Percentiles rank a stretch among this genome's conserved stretches.
Evolutionary conservation across 257 asterid species (phyloP).

Genomic region (Ilex asprella): DNA sequence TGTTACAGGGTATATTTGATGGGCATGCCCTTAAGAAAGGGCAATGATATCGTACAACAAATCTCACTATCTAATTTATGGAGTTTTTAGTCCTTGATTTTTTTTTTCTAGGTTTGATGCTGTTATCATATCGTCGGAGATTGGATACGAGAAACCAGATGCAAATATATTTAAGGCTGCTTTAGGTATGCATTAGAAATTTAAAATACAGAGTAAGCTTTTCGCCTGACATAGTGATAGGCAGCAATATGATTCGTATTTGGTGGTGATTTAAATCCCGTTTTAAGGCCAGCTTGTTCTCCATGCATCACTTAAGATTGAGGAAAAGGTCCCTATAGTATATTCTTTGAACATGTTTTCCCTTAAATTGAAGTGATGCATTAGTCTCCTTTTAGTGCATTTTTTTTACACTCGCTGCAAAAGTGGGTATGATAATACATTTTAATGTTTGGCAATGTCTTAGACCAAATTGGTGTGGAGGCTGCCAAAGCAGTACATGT

Average conservation of each 20-base stretch:
- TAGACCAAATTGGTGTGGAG: slow-evolving; percentile 61
- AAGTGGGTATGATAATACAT: too few relatives aligned
- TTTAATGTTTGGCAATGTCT: slow-evolving; percentile 16
- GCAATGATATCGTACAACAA: not conserved
- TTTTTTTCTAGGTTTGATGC: slow-evolving; percentile 66
- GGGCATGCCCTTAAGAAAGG: not conserved
- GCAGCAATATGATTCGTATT: too few relatives aligned
- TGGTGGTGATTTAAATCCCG: too few relatives aligned
- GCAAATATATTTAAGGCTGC: slow-evolving; percentile 72
- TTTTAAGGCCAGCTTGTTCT: too few relatives aligned
- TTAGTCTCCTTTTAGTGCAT: not conserved
- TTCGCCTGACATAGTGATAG: too few relatives aligned
- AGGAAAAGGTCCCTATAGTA: too few relatives aligned
- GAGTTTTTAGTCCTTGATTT: not conserved
- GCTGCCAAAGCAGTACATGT: slow-evolving; percentile 71
- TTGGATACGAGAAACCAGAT: slow-evolving; percentile 87
- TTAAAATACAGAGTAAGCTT: not conserved
- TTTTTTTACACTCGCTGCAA: too few relatives aligned
- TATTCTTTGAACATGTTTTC: too few relatives aligned
- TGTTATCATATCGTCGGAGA: slow-evolving; percentile 85
- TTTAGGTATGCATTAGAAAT: slow-evolving; percentile 40
- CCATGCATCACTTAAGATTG: too few relatives aligned
- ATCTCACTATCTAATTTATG: not conserved
- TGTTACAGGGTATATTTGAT: not conserved
- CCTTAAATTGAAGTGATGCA: not conserved